These are phyloP conservation scores for Neocatenulostroma microsporum DNA, from an alignment of 2,329 filamentous ascomycete species.

Conservation along the genomic window DNA sequence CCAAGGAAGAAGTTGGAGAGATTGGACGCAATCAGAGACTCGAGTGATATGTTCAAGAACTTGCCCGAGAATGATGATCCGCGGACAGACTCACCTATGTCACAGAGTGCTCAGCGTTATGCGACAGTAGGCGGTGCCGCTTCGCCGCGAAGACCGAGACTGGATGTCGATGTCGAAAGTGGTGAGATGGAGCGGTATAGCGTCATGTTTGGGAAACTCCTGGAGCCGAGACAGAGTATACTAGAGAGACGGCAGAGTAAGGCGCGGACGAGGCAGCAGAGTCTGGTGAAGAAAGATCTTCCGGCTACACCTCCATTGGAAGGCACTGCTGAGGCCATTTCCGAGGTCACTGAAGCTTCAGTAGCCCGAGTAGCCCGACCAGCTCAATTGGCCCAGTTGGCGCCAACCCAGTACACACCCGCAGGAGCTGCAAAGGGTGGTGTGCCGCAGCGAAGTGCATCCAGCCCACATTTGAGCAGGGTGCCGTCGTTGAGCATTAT, in stretches of 20 bases:
- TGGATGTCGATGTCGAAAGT: slow-evolving; percentile 74
- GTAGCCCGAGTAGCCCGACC: neutral
- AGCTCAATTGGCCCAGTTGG: neutral
- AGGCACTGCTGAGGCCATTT: neutral
- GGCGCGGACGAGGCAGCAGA: slow-evolving; percentile 17
- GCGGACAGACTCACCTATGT: slow-evolving; percentile 13
- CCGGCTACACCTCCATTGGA: slow-evolving; percentile 9
- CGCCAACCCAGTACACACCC: no score
- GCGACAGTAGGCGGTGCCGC: no score
- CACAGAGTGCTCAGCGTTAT: no score
- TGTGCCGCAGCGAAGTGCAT: slow-evolving; percentile 11
- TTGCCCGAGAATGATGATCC: slow-evolving; percentile 2
- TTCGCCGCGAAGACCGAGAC: slow-evolving; percentile 26
- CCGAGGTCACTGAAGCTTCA: neutral
- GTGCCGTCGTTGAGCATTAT: slow-evolving; percentile 12
- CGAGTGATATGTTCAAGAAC: slow-evolving; percentile 10
- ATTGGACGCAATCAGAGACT: slow-evolving; percentile 9
- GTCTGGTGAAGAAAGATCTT: slow-evolving; percentile 7
- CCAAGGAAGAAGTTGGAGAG: neutral
- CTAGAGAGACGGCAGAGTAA: slow-evolving; percentile 26
- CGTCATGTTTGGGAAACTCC: slow-evolving; percentile 78
- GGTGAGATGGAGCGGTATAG: slow-evolving; percentile 81
- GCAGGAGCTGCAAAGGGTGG: no score
- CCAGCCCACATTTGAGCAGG: slow-evolving; percentile 13
- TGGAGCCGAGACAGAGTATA: slow-evolving; percentile 41